phyloP scores from a whole-genome alignment of 2,329 filamentous ascomycete genomes.

The Colletotrichum tofieldiae region DNA sequence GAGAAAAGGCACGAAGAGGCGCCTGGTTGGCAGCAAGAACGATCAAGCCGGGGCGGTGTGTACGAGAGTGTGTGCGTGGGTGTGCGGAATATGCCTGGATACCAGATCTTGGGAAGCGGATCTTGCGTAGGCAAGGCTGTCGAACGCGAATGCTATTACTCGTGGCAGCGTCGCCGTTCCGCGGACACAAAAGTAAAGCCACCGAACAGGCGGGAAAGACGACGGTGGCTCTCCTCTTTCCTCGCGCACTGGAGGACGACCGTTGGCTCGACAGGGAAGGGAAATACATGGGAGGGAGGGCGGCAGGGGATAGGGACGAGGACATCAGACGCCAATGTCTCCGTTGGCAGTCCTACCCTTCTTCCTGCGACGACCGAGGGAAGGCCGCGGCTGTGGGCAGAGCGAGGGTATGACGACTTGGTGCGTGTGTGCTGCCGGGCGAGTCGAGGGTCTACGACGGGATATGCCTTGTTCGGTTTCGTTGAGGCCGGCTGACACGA shows the following conservation, averaged over 20 bases:
- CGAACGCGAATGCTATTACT: slow-evolving; percentile 1
- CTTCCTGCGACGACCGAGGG: slow-evolving; percentile 22
- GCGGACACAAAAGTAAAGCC: neutral
- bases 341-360: neutral
- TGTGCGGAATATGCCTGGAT: neutral
- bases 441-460: slow-evolving; percentile 18
- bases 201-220: neutral
- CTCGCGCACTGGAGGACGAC: neutral
- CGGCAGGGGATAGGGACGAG: neutral
- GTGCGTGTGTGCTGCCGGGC: neutral
- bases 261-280: slow-evolving; percentile 3
- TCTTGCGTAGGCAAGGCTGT: slow-evolving; percentile 12
- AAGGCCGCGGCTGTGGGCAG: neutral
- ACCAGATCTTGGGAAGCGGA: slow-evolving; percentile 27
- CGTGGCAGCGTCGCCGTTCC: neutral
- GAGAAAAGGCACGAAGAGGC: neutral
- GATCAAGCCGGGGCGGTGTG: neutral
- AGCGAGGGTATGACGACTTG: slow-evolving; percentile 9
- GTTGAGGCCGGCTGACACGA: slow-evolving; percentile 14
- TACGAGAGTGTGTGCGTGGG: neutral
- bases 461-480: slow-evolving; percentile 4
- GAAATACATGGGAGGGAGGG: neutral
- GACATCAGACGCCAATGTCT: slow-evolving; percentile 37
- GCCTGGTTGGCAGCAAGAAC: neutral
- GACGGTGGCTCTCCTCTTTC: neutral